Evolutionary conservation across 352 stramenopile genomes (phyloP).

Genomic region (Peronospora destructor): DNA sequence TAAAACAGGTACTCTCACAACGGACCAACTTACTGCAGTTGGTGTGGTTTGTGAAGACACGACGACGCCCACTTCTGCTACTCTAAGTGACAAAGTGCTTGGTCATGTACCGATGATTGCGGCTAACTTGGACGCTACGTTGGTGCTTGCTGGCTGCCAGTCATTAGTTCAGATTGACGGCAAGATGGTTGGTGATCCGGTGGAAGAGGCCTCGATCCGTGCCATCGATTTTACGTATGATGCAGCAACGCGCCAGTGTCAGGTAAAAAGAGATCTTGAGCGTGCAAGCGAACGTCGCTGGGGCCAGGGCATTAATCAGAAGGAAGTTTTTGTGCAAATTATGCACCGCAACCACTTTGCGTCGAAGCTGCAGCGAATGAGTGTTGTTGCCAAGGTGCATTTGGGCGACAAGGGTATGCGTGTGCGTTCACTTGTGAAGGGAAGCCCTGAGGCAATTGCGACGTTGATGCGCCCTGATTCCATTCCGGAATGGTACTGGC

Average conservation of each 20-base stretch:
- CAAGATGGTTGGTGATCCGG: slow-evolving; percentile 94
- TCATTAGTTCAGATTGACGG: slow-evolving; percentile 96
- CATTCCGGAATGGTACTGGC: slow-evolving; percentile 88
- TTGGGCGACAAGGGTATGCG: slow-evolving; percentile 56
- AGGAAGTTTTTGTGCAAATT: slow-evolving; percentile 85
- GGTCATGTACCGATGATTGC: slow-evolving; percentile 79
- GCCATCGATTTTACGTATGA: slow-evolving; percentile 92
- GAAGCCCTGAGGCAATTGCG: slow-evolving; percentile 92
- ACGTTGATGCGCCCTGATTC: slow-evolving; percentile 71
- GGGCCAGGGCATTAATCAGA: slow-evolving; percentile 58
- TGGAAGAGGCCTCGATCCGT: slow-evolving; percentile 96
- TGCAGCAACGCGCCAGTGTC: slow-evolving; percentile 57
- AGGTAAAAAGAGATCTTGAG: slow-evolving; percentile 67
- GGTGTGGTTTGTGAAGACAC: slow-evolving; percentile 88
- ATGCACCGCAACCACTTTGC: slow-evolving; percentile 93
- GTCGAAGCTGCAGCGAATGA: slow-evolving; percentile 96
- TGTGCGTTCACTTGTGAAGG: slow-evolving; percentile 93
- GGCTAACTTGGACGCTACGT: slow-evolving; percentile 67
- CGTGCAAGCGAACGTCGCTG: slow-evolving; percentile 63
- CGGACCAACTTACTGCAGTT: slow-evolving; percentile 91
- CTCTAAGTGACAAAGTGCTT: slow-evolving; percentile 42
- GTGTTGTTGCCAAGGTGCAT: slow-evolving; percentile 89
- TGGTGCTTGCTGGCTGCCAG: slow-evolving; percentile 91
- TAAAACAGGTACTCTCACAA: slow-evolving; percentile 98
- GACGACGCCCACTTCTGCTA: slow-evolving; percentile 27